Base-by-base conservation (phyloP, 495 filamentous ascomycete genomes). In the Glonium stellatum region DNA sequence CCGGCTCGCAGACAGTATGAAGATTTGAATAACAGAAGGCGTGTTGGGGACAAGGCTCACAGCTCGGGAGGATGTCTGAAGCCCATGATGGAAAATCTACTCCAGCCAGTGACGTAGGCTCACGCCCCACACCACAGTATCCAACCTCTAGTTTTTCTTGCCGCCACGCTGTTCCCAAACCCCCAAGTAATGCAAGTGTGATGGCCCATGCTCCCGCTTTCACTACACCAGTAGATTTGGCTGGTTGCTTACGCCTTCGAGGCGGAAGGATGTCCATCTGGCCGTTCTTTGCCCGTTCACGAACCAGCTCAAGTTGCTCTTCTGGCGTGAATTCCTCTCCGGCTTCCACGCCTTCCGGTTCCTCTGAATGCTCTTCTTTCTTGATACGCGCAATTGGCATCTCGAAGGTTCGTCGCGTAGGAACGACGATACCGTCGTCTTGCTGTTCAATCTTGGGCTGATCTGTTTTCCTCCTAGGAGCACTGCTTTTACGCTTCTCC, bases 271-370 rank as follows among this genome's bases (percentile, higher is more conserved):
- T 59, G 42, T 69, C 72, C 44, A 50, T 35, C 21, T 76, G 57
- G 19, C 75, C 79, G 27, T 73, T 71, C 34, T 75, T 72, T 6
- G 75, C 77, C 52, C 79, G 80, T 61, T 87, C 87, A 41, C 77
- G 78, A 41, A 78, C 80, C 53, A 93, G 77, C 49, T 91, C 92
- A 39, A 88, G 75, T 71, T 89, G 90, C 69, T 87, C 89, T 47
- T 97, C 89, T 0, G 92, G 87, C 0, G 90, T 96, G 68, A 97
- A 98, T 67, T 97, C 95, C 71, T 97, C 95, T 4, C 87, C 89
- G 1, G 67, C 42, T 48, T 72, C 68, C 11, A 68, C 49, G 11
- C n/a, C 60, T 23, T 70, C 67, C 5, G 80, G 74, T 54, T 86
- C 83, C 0, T 85, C 57, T 21, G 75, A 57, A 34, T 71, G 60